Base-by-base conservation (phyloP, 345 rosid species). In the Ricinus communis region DNA sequence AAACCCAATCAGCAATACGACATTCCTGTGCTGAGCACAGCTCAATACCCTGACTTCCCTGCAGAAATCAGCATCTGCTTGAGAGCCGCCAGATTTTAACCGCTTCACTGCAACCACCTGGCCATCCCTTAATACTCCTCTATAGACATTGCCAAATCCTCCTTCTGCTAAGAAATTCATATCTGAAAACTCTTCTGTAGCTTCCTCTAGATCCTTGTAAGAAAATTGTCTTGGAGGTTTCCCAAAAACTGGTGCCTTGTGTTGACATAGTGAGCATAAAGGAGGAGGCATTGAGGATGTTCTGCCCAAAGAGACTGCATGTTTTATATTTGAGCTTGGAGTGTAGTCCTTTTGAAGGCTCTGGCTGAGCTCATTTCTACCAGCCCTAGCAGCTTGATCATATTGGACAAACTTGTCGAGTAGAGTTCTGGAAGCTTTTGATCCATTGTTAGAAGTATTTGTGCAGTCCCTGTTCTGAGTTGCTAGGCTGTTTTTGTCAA, bases 11-110 rank as follows among this genome's bases (percentile, higher is more conserved):
- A 89, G 74, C 84, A 87, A 71, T 45, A 87, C 90, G 41, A 89
- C 91, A 77, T 89, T 89, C 76, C 88, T 84, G 73, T 89, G 95
- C 46, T 86, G 95, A 0, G 91, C 95, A 31, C 91, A 89, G 81
- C 91, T 89, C 82, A 89, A 81, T 45, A 89, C 80, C 73, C 82
- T 79, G 13, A 89, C 90, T 75, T 89, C 95, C 80, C 91, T 79
- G 74, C 83, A 82, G 80, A 89, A 89, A 79, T 87, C 91, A 46
- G 83, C 82, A 83, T 89, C 87, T 54, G 85, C 89, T 76, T 86
- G 82, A 40, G 82, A 76, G 36, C 85, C 82, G 6, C 65, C 65
- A 40, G 75, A 76, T 71, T 77, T 87, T 70, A 89, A 74, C 73
- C 82, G 75, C 83, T 89, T 87, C 73, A 86, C 95, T 2, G 95